Base-by-base conservation (phyloP, 768 basidiomycete genomes). In the Pholiota microspora region DNA sequence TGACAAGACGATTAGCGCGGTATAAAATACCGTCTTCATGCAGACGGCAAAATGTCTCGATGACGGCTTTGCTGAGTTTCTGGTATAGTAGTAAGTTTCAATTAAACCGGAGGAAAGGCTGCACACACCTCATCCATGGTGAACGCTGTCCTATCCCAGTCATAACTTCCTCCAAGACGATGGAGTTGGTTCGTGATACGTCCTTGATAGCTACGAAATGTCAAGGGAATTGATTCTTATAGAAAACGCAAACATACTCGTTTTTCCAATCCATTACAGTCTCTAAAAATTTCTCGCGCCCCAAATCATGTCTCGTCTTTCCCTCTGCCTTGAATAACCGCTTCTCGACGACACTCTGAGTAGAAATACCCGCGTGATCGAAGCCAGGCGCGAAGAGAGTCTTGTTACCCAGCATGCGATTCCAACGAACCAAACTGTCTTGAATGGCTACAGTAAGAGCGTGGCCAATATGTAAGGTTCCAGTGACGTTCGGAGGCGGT, bases 301-400 rank as follows among this genome's bases (percentile, higher is more conserved):
- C 97, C n/a, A 98, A 81, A 68, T 98, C 93, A 69, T 98, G 94
- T 50, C 96, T 76, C 2, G 90, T 91, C 70, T 86, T 77, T 1
- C 92, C 91, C 29, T 86, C 78, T 0, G 81, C 70, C 73, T 96
- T 99, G 75, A 83, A 89, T 29, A 98, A 65, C 15, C 94, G 81
- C 69, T 93, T 94, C 69, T 98, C 97, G 1, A 98, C 96, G 13
- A 99, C 96, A 42, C 92, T 92, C 71, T 99, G 97, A 0, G 97
- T 98, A 0, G 95, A 95, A 57, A 99, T 98, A 54, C 96, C 95
- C 0, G 97, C 97, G 64, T 99, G 97, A 71, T 99, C 97, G 65
- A 95, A 99, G 13, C 97, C 97, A 0, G 97, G 97, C 2, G 86
- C 82, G 65, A 89, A 98, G 0, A 98, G 76, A 0, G 90, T 88